phyloP scores from a whole-genome alignment of 768 basidiomycete genomes.

The Naganishia randhawae region DNA sequence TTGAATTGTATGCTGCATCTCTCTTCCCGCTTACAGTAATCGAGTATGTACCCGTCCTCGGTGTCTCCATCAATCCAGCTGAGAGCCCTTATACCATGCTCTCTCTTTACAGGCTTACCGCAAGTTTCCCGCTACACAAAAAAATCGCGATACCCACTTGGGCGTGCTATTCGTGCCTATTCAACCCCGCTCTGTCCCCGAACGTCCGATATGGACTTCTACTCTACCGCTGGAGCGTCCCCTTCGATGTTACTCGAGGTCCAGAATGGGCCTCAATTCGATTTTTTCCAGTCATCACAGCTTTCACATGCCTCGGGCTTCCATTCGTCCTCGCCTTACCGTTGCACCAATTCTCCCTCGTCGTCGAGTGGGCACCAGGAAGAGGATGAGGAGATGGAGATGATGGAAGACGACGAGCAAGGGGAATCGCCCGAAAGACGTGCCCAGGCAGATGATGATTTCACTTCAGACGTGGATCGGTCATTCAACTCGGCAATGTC shows the following conservation, averaged over 20 bases:
- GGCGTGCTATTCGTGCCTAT: background rate
- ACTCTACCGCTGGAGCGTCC: background rate
- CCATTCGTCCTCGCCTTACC: constrained; percentile 18
- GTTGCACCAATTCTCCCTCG: constrained; percentile 10
- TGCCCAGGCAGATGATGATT: background rate
- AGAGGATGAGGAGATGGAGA: constrained; percentile 15
- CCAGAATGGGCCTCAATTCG: constrained; percentile 5
- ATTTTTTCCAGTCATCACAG: constrained; percentile 18
- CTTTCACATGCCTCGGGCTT: constrained; percentile 1
- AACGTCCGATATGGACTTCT: background rate
- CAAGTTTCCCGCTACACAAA: background rate
- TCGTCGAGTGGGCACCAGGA: constrained; percentile 8
- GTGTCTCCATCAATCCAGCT: background rate
- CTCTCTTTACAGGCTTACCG: background rate
- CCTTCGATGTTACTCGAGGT: constrained; percentile 10
- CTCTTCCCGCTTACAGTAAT: background rate
- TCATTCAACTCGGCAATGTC: constrained; percentile 22
- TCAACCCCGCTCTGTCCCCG: background rate
- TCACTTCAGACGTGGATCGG: constrained; percentile 23
- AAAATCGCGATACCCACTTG: background rate
- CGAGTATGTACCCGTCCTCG: background rate
- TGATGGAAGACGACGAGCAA: constrained; percentile 20
- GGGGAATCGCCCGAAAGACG: background rate
- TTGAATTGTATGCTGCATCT: constrained; percentile 9
- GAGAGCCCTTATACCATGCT: background rate